Conservation (phyloP, 1,284 basidiomycete genomes). For the Vanrija sp. region DNA sequence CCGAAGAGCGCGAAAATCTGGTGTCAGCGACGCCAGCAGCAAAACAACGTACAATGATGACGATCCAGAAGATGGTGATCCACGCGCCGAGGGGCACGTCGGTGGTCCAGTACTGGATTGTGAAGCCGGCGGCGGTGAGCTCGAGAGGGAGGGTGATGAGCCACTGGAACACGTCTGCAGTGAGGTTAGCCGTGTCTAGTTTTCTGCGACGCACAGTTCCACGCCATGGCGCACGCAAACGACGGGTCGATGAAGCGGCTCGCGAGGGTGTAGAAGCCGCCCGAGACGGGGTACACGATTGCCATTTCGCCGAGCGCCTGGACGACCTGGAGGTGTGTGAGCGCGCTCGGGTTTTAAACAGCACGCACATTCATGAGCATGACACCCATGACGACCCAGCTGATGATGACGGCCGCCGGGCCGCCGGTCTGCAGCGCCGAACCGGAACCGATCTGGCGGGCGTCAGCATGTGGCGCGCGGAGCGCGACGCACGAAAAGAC, state of each 20-base stretch:
- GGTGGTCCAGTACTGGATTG: conserved; percentile 43
- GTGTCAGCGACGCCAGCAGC: neutral
- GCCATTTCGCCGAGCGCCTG: conserved; percentile 52
- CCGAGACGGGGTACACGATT: conserved; percentile 51
- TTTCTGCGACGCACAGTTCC: conserved; percentile 32
- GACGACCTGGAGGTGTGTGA: conserved; percentile 25
- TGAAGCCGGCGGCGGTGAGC: conserved; percentile 46
- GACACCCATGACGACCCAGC: conserved; percentile 41
- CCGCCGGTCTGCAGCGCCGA: conserved; percentile 3
- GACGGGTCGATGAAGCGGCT: conserved; percentile 41
- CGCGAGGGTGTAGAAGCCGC: conserved; percentile 51
- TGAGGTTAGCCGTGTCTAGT: neutral
- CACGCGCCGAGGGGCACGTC: conserved; percentile 42
- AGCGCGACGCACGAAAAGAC: conserved; percentile 32
- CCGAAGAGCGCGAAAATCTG: conserved; percentile 26
- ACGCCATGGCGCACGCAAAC: conserved; percentile 46
- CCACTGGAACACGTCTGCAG: conserved; percentile 44
- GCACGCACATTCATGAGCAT: conserved; percentile 14
- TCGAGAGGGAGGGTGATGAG: conserved; percentile 49
- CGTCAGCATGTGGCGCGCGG: neutral
- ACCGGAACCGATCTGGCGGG: neutral
- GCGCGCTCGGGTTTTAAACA: neutral
- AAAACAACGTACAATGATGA: conserved; percentile 25
- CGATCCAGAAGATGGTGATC: conserved; percentile 45
- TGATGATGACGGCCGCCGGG: conserved; percentile 48